Evolutionary conservation across 805 yeast species (phyloP).

Genomic region (Lachancea thermotolerans): DNA sequence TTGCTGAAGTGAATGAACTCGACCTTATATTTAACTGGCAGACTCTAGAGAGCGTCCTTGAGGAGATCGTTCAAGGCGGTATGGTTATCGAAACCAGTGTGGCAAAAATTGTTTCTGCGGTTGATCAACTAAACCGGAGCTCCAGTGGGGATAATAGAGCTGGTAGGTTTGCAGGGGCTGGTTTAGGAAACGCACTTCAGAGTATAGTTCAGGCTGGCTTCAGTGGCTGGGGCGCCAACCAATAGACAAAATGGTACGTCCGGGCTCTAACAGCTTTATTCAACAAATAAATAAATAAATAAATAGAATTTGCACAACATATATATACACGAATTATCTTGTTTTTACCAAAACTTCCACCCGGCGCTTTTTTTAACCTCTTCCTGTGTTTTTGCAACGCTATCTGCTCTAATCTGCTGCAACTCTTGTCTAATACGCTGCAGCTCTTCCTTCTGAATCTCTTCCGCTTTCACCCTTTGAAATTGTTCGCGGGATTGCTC

Average conservation of each 20-base stretch:
- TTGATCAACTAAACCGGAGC: slow-evolving; percentile 45
- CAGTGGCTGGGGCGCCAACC: slow-evolving; percentile 32
- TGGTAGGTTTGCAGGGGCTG: slow-evolving; percentile 17
- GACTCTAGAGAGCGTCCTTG: slow-evolving; percentile 81
- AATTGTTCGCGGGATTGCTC: slow-evolving; percentile 33
- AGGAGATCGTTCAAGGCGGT: slow-evolving; percentile 94
- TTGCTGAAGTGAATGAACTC: slow-evolving; percentile 88
- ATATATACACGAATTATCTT: background rate
- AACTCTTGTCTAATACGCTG: slow-evolving; percentile 33
- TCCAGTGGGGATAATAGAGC: slow-evolving; percentile 21
- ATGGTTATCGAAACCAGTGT: slow-evolving; percentile 95
- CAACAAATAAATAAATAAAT: background rate
- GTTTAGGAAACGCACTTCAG: slow-evolving; percentile 27
- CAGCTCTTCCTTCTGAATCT: slow-evolving; percentile 28
- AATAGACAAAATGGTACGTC: slow-evolving; percentile 9
- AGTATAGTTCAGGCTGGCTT: slow-evolving; percentile 31
- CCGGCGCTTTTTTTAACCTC: slow-evolving; percentile 28
- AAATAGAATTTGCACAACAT: background rate
- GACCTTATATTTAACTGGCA: slow-evolving; percentile 99
- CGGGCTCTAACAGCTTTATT: too few relatives aligned
- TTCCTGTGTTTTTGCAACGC: slow-evolving; percentile 33
- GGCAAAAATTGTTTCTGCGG: slow-evolving; percentile 67
- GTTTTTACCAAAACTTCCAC: slow-evolving; percentile 28
- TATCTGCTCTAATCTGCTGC: slow-evolving; percentile 35
- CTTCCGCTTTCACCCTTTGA: slow-evolving; percentile 35